Evolutionary conservation across 192 early-diverging fungal genomes (phyloP).

Genomic region (Entomortierella parvispora): DNA sequence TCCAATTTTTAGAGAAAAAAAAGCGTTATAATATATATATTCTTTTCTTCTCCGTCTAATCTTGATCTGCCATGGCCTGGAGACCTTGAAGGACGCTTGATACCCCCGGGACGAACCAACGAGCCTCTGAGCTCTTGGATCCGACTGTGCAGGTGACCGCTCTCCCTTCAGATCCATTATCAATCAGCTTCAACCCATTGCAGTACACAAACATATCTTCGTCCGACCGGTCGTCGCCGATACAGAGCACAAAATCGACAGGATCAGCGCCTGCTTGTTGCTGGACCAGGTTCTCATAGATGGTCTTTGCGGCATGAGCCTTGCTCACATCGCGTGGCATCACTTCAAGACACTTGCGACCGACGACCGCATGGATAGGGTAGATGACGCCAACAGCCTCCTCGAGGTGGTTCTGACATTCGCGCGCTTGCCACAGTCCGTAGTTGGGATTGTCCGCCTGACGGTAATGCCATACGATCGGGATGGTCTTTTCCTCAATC

Average conservation of each 20-base stretch:
- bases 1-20: no score
- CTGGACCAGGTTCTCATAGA: conserved; percentile 65
- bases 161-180: conserved; percentile 2
- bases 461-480: conserved; percentile 80
- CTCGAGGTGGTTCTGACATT: conserved; percentile 87
- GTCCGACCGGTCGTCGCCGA: conserved; percentile 84
- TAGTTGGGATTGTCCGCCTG: conserved; percentile 67
- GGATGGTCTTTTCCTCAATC: conserved; percentile 79
- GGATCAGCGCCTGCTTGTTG: conserved; percentile 15
- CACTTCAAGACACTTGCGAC: conserved; percentile 76
- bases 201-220: conserved; percentile 85
- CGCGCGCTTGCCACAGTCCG: conserved; percentile 81
- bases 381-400: conserved; percentile 71
- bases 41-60: neutral
- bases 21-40: no score
- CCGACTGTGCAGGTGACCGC: conserved; percentile 67
- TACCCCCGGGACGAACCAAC: conserved; percentile 63
- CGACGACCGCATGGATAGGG: conserved; percentile 75
- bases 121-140: conserved; percentile 62
- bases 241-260: conserved; percentile 72
- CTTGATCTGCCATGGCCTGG: conserved; percentile 16
- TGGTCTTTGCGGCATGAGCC: conserved; percentile 63
- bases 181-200: conserved; percentile 49
- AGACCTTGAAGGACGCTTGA: conserved; percentile 34
- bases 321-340: conserved; percentile 78